Evolutionary conservation across 768 basidiomycete genomes (phyloP).

Genomic region (Lentinula sp.): DNA sequence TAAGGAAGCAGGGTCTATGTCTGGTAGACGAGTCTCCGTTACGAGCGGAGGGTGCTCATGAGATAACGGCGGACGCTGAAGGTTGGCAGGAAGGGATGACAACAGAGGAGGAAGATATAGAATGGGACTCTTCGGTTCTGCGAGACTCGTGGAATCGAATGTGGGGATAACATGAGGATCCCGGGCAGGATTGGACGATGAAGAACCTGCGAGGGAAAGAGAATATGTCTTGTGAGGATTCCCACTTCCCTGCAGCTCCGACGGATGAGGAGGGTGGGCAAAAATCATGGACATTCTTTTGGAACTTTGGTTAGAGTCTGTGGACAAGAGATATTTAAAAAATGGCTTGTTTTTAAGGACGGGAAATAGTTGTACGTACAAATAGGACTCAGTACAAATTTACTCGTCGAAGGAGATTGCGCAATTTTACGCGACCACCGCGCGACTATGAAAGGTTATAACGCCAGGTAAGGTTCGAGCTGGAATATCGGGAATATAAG

Average conservation of each 20-base stretch:
- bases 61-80: constrained; percentile 22
- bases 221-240: background rate
- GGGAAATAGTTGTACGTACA: background rate
- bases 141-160: constrained; percentile 34
- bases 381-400: background rate
- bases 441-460: background rate
- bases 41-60: constrained; percentile 36
- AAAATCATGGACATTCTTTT: constrained; percentile 10
- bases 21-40: constrained; percentile 73
- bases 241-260: constrained; percentile 1
- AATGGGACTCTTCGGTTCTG: constrained; percentile 39
- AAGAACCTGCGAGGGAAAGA: background rate
- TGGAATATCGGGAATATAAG: background rate
- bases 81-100: constrained; percentile 58
- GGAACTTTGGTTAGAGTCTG: background rate
- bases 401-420: background rate
- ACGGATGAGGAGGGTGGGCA: constrained; percentile 26
- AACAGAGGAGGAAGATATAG: constrained; percentile 84
- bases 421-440: constrained; percentile 5
- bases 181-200: constrained; percentile 13
- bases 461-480: background rate
- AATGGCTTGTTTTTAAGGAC: background rate
- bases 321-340: background rate
- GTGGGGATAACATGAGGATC: constrained; percentile 54
- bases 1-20: constrained; percentile 80